Evolutionary conservation across 257 asterid genomes (phyloP).

Genomic region (Capsicum baccatum): DNA sequence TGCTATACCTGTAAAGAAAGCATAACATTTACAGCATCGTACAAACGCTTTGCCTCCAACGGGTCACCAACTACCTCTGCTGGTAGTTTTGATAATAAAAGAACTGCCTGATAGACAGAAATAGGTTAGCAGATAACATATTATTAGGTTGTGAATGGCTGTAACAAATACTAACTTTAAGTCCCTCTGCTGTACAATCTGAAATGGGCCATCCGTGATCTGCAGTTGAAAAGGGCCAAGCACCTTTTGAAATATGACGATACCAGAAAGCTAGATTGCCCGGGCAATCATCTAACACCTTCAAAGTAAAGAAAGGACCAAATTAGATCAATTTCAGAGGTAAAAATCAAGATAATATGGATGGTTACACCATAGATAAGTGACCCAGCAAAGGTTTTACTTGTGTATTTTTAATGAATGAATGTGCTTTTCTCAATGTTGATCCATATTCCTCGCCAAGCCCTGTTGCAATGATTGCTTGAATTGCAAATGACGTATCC

Average conservation of each 20-base stretch:
- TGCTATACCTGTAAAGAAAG: slow-evolving; percentile 84
- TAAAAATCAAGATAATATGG: slow-evolving; percentile 25
- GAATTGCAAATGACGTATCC: slow-evolving; percentile 89
- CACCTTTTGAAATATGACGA: slow-evolving; percentile 99
- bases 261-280: slow-evolving; percentile 81
- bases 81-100: slow-evolving; percentile 74
- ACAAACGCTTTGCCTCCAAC: slow-evolving; percentile 60
- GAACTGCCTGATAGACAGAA: slow-evolving; percentile 62
- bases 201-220: slow-evolving; percentile 99
- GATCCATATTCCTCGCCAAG: slow-evolving; percentile 74
- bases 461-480: slow-evolving; percentile 80
- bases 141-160: background rate
- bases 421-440: slow-evolving; percentile 74
- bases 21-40: slow-evolving; percentile 87
- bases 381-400: slow-evolving; percentile 44
- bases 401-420: slow-evolving; percentile 73
- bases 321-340: slow-evolving; percentile 30
- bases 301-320: slow-evolving; percentile 34
- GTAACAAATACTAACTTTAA: slow-evolving; percentile 57
- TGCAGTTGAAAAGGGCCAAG: slow-evolving; percentile 98
- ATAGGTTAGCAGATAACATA: slow-evolving; percentile 29
- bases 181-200: slow-evolving; percentile 99
- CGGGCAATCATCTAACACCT: slow-evolving; percentile 90
- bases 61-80: slow-evolving; percentile 78
- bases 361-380: slow-evolving; percentile 11